Percentiles rank a stretch among this genome's conserved stretches.
phyloP scores from a whole-genome alignment of 179 eudicot genomes.

The Spinacia oleracea region DNA sequence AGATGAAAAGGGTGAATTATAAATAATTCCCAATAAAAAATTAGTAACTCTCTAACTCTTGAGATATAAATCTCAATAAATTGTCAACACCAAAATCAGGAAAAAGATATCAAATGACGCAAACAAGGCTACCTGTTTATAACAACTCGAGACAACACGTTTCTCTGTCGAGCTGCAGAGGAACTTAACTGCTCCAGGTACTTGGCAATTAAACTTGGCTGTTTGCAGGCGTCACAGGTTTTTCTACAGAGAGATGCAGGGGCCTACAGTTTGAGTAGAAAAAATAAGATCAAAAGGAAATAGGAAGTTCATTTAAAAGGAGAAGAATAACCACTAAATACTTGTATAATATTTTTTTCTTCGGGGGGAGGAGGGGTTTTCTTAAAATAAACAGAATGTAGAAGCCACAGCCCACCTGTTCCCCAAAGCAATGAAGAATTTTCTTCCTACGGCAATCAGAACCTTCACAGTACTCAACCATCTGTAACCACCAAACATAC shows the following conservation, averaged over 20 bases:
- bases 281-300: conserved; percentile 2
- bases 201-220: conserved; percentile 66
- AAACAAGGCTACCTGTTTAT: conserved; percentile 58
- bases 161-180: conserved; percentile 40
- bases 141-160: conserved; percentile 50
- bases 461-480: conserved; percentile 83
- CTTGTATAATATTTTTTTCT: neutral
- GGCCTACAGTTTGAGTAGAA: conserved; percentile 42
- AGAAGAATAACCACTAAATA: neutral
- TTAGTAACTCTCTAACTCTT: neutral
- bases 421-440: conserved; percentile 84
- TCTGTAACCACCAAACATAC: conserved; percentile 41
- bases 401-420: conserved; percentile 49
- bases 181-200: conserved; percentile 63
- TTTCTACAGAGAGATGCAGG: conserved; percentile 61
- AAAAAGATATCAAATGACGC: neutral
- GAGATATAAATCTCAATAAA: neutral
- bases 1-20: neutral
- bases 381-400: neutral
- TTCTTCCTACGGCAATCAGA: conserved; percentile 80
- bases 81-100: neutral
- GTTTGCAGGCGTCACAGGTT: conserved; percentile 88
- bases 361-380: neutral
- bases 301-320: neutral
- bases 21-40: neutral